A percentile compares a stretch with the other conserved stretches of the same genome.
Evolutionary conservation across 495 filamentous ascomycete genomes (phyloP).

Genomic region (Hyaloscypha finlandica): DNA sequence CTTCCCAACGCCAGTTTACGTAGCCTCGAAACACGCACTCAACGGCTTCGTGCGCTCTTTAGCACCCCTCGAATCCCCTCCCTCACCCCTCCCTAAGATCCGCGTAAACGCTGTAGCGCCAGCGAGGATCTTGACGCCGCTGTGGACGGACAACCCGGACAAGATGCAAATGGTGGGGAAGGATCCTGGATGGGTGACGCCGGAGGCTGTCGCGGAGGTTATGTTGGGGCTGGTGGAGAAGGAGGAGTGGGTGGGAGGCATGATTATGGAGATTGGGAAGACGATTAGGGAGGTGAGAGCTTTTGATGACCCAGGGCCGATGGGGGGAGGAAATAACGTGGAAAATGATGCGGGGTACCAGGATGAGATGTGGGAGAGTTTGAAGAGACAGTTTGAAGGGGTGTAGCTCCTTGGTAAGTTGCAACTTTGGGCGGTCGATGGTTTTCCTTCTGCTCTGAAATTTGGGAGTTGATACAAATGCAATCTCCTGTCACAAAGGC

Average conservation of each 20-base stretch:
- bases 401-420: neutral
- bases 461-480: neutral
- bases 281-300: conserved; percentile 51
- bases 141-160: conserved; percentile 71
- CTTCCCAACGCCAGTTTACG: conserved; percentile 57
- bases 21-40: conserved; percentile 64
- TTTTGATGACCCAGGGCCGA: conserved; percentile 62
- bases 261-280: conserved; percentile 60
- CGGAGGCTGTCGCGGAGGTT: conserved; percentile 64
- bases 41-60: conserved; percentile 57
- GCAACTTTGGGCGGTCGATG: neutral
- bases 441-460: neutral
- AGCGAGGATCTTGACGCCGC: conserved; percentile 64
- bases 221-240: conserved; percentile 64
- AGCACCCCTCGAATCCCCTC: conserved; percentile 42
- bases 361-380: neutral
- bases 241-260: conserved; percentile 43
- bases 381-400: neutral
- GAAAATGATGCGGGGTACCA: neutral
- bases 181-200: conserved; percentile 59
- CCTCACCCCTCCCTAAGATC: conserved; percentile 51
- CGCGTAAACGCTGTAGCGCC: conserved; percentile 67
- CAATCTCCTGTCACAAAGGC: no score
- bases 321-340: conserved; percentile 27
- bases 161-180: conserved; percentile 52